Evolutionary conservation across 2,329 filamentous ascomycete genomes (phyloP).

Genomic region (Sclerotinia subarctica): DNA sequence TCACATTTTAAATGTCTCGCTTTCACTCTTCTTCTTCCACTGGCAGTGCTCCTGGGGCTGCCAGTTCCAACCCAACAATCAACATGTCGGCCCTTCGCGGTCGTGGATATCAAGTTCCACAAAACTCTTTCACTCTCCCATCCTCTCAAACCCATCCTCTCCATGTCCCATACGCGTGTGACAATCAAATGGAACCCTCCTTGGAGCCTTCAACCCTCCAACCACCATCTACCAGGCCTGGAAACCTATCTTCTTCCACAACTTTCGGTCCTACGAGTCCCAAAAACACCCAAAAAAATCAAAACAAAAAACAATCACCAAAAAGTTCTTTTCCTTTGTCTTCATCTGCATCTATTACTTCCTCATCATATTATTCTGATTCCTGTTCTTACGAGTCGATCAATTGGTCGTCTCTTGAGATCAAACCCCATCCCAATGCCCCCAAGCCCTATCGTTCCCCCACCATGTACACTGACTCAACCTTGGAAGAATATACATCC

Average conservation of each 20-base stretch:
- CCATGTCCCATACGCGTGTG: background rate
- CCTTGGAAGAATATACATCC: background rate
- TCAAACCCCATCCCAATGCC: background rate
- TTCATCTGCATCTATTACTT: background rate
- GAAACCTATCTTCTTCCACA: slow-evolving; percentile 8
- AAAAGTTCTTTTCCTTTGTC: slow-evolving; percentile 9
- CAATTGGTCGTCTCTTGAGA: slow-evolving; percentile 16
- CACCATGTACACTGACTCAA: slow-evolving; percentile 10
- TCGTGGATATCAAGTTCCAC: slow-evolving; percentile 18
- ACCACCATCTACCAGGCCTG: background rate
- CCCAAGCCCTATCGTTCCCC: background rate
- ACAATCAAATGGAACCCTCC: background rate
- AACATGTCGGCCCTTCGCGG: slow-evolving; percentile 8
- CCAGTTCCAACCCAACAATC: slow-evolving; percentile 2
- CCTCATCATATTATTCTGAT: background rate
- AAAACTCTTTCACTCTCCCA: background rate
- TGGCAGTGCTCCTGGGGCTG: slow-evolving; percentile 10
- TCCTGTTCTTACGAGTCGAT: slow-evolving; percentile 10
- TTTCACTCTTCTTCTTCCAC: slow-evolving; percentile 14
- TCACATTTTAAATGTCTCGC: slow-evolving; percentile 9
- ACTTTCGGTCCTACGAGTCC: slow-evolving; percentile 4
- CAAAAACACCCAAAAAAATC: background rate
- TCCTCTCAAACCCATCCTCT: background rate
- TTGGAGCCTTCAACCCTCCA: slow-evolving; percentile 7
- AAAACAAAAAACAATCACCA: background rate